These are phyloP conservation scores for Teratosphaeria zuluensis DNA, from an alignment of 2,329 filamentous ascomycete species.

Conservation along the genomic window DNA sequence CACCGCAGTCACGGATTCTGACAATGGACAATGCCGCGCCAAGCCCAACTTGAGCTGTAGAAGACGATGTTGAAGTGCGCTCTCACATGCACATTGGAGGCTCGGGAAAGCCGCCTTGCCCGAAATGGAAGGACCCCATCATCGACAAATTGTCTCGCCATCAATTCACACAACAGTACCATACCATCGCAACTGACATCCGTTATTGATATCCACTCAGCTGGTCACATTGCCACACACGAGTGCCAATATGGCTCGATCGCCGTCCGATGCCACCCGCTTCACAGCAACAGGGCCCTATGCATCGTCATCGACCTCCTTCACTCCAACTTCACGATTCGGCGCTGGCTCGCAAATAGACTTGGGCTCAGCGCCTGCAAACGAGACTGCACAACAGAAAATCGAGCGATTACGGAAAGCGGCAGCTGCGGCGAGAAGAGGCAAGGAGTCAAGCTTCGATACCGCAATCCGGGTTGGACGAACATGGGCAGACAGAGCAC, in stretches of 20 bases:
- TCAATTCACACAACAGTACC: neutral
- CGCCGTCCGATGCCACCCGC: slow-evolving; percentile 69
- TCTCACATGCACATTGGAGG: neutral
- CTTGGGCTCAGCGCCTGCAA: slow-evolving; percentile 28
- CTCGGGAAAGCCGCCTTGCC: neutral
- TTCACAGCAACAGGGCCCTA: slow-evolving; percentile 64
- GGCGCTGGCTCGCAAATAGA: slow-evolving; percentile 17
- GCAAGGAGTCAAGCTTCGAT: slow-evolving; percentile 46
- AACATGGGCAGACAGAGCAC: slow-evolving; percentile 50
- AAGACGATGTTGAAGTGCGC: neutral
- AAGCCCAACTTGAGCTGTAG: neutral
- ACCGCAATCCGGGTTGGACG: slow-evolving; percentile 43
- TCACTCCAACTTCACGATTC: slow-evolving; percentile 23
- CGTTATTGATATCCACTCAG: neutral
- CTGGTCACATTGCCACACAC: too few relatives aligned
- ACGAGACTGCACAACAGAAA: slow-evolving; percentile 46
- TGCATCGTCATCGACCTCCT: slow-evolving; percentile 52
- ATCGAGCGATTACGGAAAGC: slow-evolving; percentile 43
- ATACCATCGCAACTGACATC: neutral
- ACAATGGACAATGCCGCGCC: too few relatives aligned
- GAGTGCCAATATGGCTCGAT: slow-evolving; percentile 46
- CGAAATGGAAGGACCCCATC: neutral
- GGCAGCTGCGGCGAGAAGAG: slow-evolving; percentile 37
- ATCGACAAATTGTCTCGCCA: neutral
- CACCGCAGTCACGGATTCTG: neutral